phyloP scores from a whole-genome alignment of 2,329 filamentous ascomycete species.

The Trichoderma semiorbis region DNA sequence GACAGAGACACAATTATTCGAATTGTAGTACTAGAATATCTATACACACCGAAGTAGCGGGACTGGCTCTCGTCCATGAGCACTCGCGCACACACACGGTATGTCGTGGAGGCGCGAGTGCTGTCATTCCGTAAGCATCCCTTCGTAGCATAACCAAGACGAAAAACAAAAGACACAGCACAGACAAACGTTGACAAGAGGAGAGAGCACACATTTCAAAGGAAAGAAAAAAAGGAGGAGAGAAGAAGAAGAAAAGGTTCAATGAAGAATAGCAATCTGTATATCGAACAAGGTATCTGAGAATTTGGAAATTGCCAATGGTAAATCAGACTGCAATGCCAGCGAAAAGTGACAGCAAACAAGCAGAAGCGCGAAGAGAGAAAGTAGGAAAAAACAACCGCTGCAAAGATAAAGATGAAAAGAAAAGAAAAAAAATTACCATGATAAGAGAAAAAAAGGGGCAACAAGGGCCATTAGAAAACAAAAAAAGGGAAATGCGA shows the following conservation, averaged over 20 bases:
- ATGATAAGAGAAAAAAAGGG: conserved; percentile 28
- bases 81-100: background rate
- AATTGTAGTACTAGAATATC: conserved; percentile 15
- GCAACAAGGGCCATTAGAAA: conserved; percentile 40
- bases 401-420: conserved; percentile 3
- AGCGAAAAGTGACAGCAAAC: conserved; percentile 16
- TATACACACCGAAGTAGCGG: conserved; percentile 5
- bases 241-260: conserved; percentile 1
- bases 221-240: conserved; percentile 3
- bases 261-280: conserved; percentile 33
- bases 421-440: conserved; percentile 14
- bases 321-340: conserved; percentile 19
- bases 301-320: conserved; percentile 27
- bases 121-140: background rate
- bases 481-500: conserved; percentile 35
- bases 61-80: background rate
- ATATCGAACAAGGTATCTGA: conserved; percentile 62
- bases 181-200: background rate
- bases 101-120: background rate
- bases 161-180: background rate
- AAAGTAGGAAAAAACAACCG: conserved; percentile 17
- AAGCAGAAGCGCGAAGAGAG: conserved; percentile 16
- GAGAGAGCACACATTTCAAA: conserved; percentile 8
- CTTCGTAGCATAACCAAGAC: conserved; percentile 6
- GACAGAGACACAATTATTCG: conserved; percentile 11